Evolutionary conservation across 352 stramenopile genomes (phyloP), one percentile per base, ranked within the genome.

Genomic region (Pythium graminicola): DNA sequence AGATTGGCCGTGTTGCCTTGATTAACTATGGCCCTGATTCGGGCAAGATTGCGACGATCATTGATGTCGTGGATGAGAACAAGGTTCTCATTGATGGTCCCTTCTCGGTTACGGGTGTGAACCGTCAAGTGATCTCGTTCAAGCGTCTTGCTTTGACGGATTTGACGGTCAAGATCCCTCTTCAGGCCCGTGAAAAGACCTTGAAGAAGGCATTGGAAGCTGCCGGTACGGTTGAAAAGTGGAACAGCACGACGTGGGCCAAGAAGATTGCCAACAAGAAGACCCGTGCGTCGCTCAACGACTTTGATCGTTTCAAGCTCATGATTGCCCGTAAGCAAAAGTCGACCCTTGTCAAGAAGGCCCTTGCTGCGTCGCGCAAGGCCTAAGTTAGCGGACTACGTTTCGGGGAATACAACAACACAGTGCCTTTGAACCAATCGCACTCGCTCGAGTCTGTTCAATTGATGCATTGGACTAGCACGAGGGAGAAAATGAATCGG

Each of bases 261-360:
- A 99, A 99, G 89, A 99, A 99, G 85, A 79, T 99, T 50, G 84
- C 83, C 32, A 85, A 86, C 65, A 99, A 98, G 88, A 96, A 96
- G 72, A 97, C 86, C 54, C 94, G 96, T 58, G 89, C 88, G 29
- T 70, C 72, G 58, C 79, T 99, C 22, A 95, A 69, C 60, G 97
- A 99, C 85, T 99, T 99, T 65, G 95, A 98, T 69, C 88, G 97
- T 70, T 99, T 99, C 82, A 99, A 99, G 92, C 83, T 97, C 58
- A 98, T 98, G 95, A 96, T 98, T 67, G 97, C 96, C 39, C 95
- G 95, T 74, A 99, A 99, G 91, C 93, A 99, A 75, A 98, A 98
- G 86, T 89, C 79, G 57, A 78, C 75, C 36, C 86, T 98, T 53
- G 86, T 98, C 71, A 95, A 95, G 71, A 96, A 97, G 76, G 64